Evolutionary conservation across 75 land plant species (phyloP).

Genomic region (Chamaecyparis obtusa): DNA sequence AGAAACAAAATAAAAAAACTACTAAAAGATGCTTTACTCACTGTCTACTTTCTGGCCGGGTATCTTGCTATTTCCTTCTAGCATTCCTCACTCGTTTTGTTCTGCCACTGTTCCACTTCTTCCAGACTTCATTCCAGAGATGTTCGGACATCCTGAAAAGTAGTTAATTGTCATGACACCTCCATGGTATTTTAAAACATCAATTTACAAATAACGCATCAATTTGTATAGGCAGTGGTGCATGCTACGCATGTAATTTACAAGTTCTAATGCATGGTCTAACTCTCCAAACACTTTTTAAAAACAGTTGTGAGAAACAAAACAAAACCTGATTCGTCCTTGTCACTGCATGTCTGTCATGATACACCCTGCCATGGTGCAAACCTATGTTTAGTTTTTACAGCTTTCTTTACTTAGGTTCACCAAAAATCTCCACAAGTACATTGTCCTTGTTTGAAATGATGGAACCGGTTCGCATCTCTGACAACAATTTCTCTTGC

Average conservation of each 20-base stretch:
- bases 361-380: not conserved
- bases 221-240: not conserved
- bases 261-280: not conserved
- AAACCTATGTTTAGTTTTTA: not conserved
- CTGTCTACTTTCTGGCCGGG: not conserved
- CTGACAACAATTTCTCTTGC: conserved; percentile 14
- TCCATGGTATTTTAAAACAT: not conserved
- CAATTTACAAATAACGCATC: not conserved
- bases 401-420: not conserved
- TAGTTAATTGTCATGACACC: not conserved
- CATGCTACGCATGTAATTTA: not conserved
- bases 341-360: not conserved
- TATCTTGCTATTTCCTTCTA: not conserved
- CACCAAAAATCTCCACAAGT: conserved; percentile 10
- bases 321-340: not conserved
- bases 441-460: conserved; percentile 9
- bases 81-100: not conserved
- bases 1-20: not conserved
- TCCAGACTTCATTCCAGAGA: not conserved
- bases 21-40: not conserved
- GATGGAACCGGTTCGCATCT: conserved; percentile 11
- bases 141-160: not conserved
- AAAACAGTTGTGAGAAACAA: not conserved
- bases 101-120: not conserved
- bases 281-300: not conserved